A percentile compares a stretch with the other conserved stretches of the same genome.
phyloP scores from a whole-genome alignment of 1,284 basidiomycete genomes.

The Cystobasidiaceae sp. region DNA sequence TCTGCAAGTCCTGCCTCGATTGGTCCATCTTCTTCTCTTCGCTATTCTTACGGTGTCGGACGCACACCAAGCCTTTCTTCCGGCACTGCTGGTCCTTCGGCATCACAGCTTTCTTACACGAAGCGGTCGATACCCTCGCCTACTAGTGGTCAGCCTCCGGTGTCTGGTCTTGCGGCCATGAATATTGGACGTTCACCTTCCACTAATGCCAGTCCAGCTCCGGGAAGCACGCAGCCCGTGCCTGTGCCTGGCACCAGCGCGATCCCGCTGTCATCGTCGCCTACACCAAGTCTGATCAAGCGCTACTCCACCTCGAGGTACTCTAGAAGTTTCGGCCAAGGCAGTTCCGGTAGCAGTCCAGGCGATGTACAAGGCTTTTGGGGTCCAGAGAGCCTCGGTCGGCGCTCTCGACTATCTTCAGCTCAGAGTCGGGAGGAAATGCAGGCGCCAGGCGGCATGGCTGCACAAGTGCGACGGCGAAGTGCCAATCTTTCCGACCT shows the following conservation, averaged over 20 bases:
- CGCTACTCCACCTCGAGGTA: constrained; percentile 28
- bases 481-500: neutral
- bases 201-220: neutral
- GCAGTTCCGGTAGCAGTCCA: constrained; percentile 27
- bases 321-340: constrained; percentile 23
- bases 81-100: neutral
- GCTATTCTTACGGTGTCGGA: constrained; percentile 1
- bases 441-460: neutral
- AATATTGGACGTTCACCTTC: constrained; percentile 14
- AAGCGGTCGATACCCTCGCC: constrained; percentile 18
- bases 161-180: constrained; percentile 23
- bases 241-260: constrained; percentile 1
- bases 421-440: constrained; percentile 6
- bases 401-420: constrained; percentile 19
- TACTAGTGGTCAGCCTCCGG: constrained; percentile 2
- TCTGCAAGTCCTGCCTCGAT: constrained; percentile 20
- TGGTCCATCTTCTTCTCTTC: constrained; percentile 28
- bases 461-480: too few species aligned
- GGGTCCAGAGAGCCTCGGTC: constrained; percentile 7
- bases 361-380: constrained; percentile 11
- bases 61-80: neutral
- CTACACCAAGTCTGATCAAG: constrained; percentile 27
- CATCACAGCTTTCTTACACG: constrained; percentile 27
- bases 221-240: constrained; percentile 1
- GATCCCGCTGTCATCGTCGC: constrained; percentile 13